Evolutionary conservation across 208 protist species (phyloP), one percentile per base, ranked within the genome.

Genomic region (Endotrypanum monterogeii): DNA sequence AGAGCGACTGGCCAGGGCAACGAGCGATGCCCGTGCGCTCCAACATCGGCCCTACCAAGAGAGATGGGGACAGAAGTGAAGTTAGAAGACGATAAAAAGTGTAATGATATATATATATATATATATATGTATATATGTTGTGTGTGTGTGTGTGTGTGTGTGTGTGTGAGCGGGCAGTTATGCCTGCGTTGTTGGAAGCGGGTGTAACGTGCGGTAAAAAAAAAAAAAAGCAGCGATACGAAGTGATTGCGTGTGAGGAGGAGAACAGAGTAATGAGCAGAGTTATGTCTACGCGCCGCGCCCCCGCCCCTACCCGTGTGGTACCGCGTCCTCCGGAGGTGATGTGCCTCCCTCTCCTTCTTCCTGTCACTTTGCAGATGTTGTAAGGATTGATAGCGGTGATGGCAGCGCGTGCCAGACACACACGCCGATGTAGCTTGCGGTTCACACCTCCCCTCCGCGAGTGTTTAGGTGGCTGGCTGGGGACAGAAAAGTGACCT

Each of bases 1-100:
- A 97, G 65, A 97, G 85, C 67, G 74, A 79, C 55, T 94, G 93
- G 28, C 91, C 89, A 60, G 85, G 79, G 55, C 76, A 74, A 0
- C 83, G 84, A 25, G 11, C 44, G 35, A 79, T 32, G 52, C 57
- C 67, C 0, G 86, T 86, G 54, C 50, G 32, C 11, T 70, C 78
- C 28, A 93, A 66, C 84, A 92, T 89, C 14, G 14, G 56, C 18
- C 32, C 35, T 23, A 3, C 25, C 14, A 11, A 9, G n/a, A 48
- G 61, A 67, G 62, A 25, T 18, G 6, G 37, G 58, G 58, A 30
- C 28, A 39, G 25, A 39, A n/a, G 14, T 25, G 23, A 5, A 32
- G 18, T 20, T 9, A 11, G 58, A 65, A 35, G 58, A 16, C 5
- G 44, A 48, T 14, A 30, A 39, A 30, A 39, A 11, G 6, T 25